These are phyloP conservation scores for Backusella sp. DNA, from an alignment of 192 early-diverging fungal species.

Conservation along the genomic window DNA sequence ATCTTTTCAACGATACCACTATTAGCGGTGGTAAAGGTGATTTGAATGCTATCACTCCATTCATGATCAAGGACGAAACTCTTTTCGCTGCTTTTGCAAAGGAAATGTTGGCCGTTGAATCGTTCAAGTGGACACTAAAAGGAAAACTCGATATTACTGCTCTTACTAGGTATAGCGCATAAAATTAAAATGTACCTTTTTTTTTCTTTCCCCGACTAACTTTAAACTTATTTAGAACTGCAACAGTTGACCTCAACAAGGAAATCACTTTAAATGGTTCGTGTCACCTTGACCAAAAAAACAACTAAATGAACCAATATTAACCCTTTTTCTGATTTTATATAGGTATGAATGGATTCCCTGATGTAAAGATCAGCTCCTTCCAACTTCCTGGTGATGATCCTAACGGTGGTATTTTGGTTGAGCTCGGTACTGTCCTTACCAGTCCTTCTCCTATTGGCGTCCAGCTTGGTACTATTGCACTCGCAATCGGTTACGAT, in stretches of 20 bases:
- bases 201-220: not conserved
- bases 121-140: constrained; percentile 31
- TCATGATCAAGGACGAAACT: constrained; percentile 38
- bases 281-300: not conserved
- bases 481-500: constrained; percentile 48
- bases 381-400: constrained; percentile 56
- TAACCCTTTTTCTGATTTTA: not conserved
- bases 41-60: constrained; percentile 29
- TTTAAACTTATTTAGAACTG: constrained; percentile 25
- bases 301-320: not conserved
- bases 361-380: constrained; percentile 44
- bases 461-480: constrained; percentile 54
- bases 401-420: constrained; percentile 53
- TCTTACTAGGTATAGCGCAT: constrained; percentile 20
- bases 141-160: constrained; percentile 33
- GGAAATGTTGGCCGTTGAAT: constrained; percentile 45
- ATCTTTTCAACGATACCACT: constrained; percentile 32
- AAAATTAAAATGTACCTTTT: constrained; percentile 13
- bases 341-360: constrained; percentile 56
- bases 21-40: constrained; percentile 48
- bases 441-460: constrained; percentile 55
- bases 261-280: constrained; percentile 40
- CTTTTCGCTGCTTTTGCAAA: constrained; percentile 47
- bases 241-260: constrained; percentile 46
- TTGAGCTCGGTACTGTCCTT: constrained; percentile 52